These are phyloP conservation scores for Rutidosis leptorrhynchoides DNA, from an alignment of 129 eudicot genomes.

Conservation along the genomic window DNA sequence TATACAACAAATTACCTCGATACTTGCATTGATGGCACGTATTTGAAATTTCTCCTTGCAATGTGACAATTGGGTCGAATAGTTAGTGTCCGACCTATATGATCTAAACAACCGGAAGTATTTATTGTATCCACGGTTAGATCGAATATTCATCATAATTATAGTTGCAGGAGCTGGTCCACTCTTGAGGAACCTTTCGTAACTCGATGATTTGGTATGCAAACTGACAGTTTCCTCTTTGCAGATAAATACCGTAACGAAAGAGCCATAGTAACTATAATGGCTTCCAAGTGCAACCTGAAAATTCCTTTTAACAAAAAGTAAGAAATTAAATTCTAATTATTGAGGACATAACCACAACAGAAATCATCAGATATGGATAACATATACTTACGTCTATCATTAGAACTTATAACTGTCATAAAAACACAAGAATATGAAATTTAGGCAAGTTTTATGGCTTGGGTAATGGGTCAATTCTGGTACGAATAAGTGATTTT, in stretches of 20 bases:
- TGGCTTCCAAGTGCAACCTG: conserved; percentile 36
- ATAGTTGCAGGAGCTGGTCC: conserved; percentile 28
- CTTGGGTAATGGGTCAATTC: not conserved
- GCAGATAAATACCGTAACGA: conserved; percentile 46
- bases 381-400: not conserved
- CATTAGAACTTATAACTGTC: not conserved
- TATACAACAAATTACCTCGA: conserved; percentile 41
- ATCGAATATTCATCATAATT: conserved; percentile 39
- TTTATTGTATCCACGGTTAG: conserved; percentile 29
- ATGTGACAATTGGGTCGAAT: conserved; percentile 32
- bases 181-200: conserved; percentile 37
- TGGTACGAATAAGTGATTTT: not conserved
- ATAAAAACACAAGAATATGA: conserved; percentile 7
- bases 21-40: conserved; percentile 20
- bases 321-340: conserved; percentile 16
- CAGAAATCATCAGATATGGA: not conserved
- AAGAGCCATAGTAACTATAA: conserved; percentile 51
- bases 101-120: conserved; percentile 38
- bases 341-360: conserved; percentile 3
- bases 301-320: not conserved
- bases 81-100: conserved; percentile 30
- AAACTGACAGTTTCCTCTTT: conserved; percentile 40
- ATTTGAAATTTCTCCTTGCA: conserved; percentile 32
- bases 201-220: conserved; percentile 26
- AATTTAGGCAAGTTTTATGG: not conserved